Base-by-base conservation (phyloP, 2,329 filamentous ascomycete genomes). In the Cladosporium sp. region DNA sequence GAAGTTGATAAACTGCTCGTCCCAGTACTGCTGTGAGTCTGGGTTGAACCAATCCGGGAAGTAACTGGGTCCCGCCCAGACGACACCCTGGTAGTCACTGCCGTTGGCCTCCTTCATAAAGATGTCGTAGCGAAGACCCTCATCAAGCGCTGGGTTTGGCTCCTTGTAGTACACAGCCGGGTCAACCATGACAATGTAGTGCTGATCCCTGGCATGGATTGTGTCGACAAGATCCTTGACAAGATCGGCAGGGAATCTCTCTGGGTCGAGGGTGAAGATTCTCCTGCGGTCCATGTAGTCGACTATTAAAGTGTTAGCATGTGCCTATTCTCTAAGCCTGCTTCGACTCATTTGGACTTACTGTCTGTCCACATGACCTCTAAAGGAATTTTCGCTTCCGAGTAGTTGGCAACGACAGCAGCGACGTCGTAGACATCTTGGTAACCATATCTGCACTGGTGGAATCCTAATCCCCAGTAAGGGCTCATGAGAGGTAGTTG, bases 301-400 rank as follows among this genome's bases (percentile, higher is more conserved):
- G 30, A 71, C 60, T 91, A 59, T 28, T 7, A 8, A 8, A 2
- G 4, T 47, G 36, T 64, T 24, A 64, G 36, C 32, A 44, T 15
- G 4, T 10, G 15, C 38, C 21, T 6, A 3, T 2, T 21, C 15
- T 28, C 11, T 8, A 8, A 14, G 11, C n/a, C 18, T n/a, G 4
- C 18, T 5, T n/a, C 6, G 7, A 6, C 3, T 3, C 18, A 30
- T 32, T 38, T 8, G 47, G 34, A 34, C 60, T 57, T 26, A 64
- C 60, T 91, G 69, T 91, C 89, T 12, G 86, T 89, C 88, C 89
- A 91, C 75, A 91, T 87, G 2, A 87, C 89, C 72, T 91, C 88
- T 0, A 91, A 78, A 0, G 88, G 88, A 65, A 91, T 90, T 0
- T 78, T 79, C 3, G 87, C 86, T 32, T 81, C 78, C n/a, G 85